Evolutionary conservation across 495 filamentous ascomycete genomes (phyloP).

Genomic region (Aspergillus cavernicola): DNA sequence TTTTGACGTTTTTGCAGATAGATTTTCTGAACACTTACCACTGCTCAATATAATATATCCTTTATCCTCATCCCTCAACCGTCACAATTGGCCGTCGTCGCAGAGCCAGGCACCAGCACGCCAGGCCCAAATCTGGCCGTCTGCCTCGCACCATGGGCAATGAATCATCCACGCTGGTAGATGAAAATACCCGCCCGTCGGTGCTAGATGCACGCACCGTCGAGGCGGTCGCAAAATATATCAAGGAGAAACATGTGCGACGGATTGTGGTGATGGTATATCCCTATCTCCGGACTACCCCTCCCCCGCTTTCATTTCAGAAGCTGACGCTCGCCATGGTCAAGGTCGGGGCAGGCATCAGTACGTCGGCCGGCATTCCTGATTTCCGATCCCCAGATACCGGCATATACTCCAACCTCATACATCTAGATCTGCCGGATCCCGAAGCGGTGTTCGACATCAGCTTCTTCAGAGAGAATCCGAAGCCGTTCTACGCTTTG

Average conservation of each 20-base stretch:
- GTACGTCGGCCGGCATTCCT: constrained; percentile 83
- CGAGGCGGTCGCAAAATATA: constrained; percentile 68
- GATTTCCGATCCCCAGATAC: constrained; percentile 84
- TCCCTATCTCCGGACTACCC: background rate
- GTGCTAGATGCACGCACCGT: constrained; percentile 66
- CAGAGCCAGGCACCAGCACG: constrained; percentile 26
- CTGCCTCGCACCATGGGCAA: constrained; percentile 59
- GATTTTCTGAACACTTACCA: background rate
- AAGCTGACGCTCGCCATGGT: background rate
- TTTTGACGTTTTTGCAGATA: background rate
- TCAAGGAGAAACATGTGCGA: constrained; percentile 61
- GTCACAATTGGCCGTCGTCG: constrained; percentile 35
- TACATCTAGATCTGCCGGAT: constrained; percentile 75
- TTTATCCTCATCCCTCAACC: background rate
- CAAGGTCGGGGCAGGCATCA: constrained; percentile 53
- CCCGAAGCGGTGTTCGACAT: constrained; percentile 81
- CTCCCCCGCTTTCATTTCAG: constrained; percentile 1
- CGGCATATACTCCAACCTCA: constrained; percentile 86
- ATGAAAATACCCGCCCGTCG: constrained; percentile 58
- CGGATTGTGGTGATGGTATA: constrained; percentile 75
- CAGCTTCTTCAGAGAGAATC: constrained; percentile 76
- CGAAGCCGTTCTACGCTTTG: constrained; percentile 85
- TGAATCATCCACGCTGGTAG: constrained; percentile 59
- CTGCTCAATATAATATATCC: background rate
- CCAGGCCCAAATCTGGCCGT: constrained; percentile 20